Conservation (phyloP, 306 rosid species). For the Hylodesmum podocarpum region DNA sequence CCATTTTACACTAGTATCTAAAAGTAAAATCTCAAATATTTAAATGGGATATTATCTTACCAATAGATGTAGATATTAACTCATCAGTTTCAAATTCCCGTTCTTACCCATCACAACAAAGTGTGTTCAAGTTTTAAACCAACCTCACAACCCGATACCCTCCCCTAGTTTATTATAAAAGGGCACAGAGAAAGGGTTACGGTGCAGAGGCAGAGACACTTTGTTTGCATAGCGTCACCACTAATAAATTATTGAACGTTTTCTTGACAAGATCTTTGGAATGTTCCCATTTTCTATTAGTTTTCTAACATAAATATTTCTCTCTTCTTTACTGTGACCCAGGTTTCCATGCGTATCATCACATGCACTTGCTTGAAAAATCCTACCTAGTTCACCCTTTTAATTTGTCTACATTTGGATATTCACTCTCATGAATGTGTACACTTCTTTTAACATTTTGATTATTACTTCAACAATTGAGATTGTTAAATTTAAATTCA, state of each 20-base stretch:
- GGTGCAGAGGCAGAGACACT: conserved; percentile 30
- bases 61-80: too few species aligned
- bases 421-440: conserved; percentile 9
- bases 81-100: too few species aligned
- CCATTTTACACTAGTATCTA: too few species aligned
- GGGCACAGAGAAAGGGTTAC: conserved; percentile 11
- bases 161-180: conserved; percentile 52
- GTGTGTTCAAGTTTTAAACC: conserved; percentile 57
- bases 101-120: too few species aligned
- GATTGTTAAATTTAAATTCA: not conserved
- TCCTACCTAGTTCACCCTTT: conserved; percentile 32
- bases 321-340: conserved; percentile 49
- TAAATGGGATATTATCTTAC: too few species aligned
- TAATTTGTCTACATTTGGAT: not conserved
- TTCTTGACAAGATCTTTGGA: conserved; percentile 61
- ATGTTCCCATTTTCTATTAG: conserved; percentile 35
- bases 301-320: conserved; percentile 32
- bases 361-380: conserved; percentile 61
- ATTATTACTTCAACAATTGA: not conserved
- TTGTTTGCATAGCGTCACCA: conserved; percentile 62
- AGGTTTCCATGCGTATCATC: conserved; percentile 69
- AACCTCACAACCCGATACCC: conserved; percentile 29
- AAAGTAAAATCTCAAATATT: too few species aligned
- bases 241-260: conserved; percentile 56
- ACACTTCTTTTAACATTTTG: not conserved